Conservation (phyloP, 139 green algal genomes). For the Tetraselmis chui region DNA sequence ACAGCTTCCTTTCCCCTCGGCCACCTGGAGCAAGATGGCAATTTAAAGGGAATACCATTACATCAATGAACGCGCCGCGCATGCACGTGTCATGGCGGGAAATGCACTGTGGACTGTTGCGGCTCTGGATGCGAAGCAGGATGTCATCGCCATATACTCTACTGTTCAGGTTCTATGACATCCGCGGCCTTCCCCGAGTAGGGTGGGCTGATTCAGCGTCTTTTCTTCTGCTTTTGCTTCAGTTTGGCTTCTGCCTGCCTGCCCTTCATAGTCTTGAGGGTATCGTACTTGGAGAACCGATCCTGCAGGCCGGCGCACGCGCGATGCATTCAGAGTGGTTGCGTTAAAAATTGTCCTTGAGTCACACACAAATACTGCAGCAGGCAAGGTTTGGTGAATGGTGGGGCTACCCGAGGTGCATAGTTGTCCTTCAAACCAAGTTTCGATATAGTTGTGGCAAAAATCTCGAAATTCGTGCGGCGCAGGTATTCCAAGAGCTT, state of each 20-base stretch:
- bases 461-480: constrained; percentile 44
- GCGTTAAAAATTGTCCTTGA: neutral
- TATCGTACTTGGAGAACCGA: neutral
- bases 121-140: too few species aligned
- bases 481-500: constrained; percentile 52
- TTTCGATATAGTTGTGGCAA: constrained; percentile 29
- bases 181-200: too few species aligned
- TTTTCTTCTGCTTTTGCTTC: neutral
- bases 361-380: neutral
- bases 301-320: neutral
- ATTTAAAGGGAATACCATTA: too few species aligned
- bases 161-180: too few species aligned
- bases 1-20: too few species aligned
- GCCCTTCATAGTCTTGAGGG: neutral
- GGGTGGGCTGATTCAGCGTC: too few species aligned
- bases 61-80: too few species aligned
- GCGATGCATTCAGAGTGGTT: neutral
- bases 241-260: neutral
- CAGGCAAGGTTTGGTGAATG: neutral
- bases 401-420: constrained; percentile 33
- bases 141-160: too few species aligned
- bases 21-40: too few species aligned
- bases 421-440: constrained; percentile 54
- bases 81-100: too few species aligned
- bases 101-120: too few species aligned